phyloP scores from a whole-genome alignment of 495 filamentous ascomycete genomes.

The Aspergillus saccharolyticus region DNA sequence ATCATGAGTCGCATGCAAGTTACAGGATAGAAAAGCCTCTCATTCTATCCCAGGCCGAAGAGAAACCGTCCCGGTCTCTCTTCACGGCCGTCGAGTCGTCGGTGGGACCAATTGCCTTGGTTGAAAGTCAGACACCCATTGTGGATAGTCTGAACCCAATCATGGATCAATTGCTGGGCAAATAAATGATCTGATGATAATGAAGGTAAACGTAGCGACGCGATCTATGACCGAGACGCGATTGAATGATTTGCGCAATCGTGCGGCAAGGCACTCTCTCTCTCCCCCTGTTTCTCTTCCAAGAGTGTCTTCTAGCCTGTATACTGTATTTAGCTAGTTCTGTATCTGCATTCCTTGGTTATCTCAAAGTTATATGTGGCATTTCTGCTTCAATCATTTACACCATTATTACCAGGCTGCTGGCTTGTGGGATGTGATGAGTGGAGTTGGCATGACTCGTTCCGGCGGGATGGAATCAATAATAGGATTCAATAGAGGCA shows the following conservation, averaged over 20 bases:
- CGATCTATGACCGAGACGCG: constrained; percentile 19
- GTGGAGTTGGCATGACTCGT: not conserved
- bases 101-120: not conserved
- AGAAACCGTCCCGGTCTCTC: not conserved
- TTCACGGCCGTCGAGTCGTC: not conserved
- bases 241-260: constrained; percentile 3
- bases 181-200: constrained; percentile 3
- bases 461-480: not conserved
- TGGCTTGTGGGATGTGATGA: not conserved
- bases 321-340: not conserved
- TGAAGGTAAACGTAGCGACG: not conserved
- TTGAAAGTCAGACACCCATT: not conserved
- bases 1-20: not conserved
- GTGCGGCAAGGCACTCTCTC: not conserved
- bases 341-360: no score
- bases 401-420: not conserved
- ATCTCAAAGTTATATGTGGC: no score
- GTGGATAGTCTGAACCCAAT: not conserved
- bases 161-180: not conserved
- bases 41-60: not conserved
- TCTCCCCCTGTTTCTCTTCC: not conserved
- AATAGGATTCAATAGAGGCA: not conserved
- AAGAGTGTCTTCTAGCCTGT: not conserved
- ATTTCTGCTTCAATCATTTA: not conserved
- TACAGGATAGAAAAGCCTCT: not conserved